Conservation (phyloP, 108 stramenopile genomes). For the Asterionellopsis glacialis region DNA sequence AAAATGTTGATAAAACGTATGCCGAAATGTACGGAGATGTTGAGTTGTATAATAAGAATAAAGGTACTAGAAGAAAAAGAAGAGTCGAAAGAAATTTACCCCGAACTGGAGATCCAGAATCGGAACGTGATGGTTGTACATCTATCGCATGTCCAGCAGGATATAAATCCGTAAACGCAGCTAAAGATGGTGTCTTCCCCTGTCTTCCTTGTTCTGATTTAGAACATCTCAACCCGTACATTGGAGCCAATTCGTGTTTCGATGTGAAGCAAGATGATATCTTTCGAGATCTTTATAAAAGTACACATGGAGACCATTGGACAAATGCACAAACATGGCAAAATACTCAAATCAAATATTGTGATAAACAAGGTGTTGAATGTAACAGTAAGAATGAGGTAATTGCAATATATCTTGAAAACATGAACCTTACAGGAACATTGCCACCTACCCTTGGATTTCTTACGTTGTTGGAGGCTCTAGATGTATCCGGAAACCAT, state of each 20-base stretch:
- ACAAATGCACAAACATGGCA: conserved; percentile 3
- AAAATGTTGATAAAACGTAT: not conserved
- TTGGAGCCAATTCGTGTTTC: conserved; percentile 5
- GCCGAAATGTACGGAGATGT: not conserved
- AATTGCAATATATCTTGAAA: conserved; percentile 23
- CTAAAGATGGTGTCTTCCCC: conserved; percentile 24
- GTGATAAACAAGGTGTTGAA: too few species aligned
- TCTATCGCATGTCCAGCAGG: conserved; percentile 51
- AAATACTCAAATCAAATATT: too few species aligned
- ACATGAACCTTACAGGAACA: conserved; percentile 32
- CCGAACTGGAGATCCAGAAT: not conserved
- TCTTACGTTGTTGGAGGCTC: conserved; percentile 30
- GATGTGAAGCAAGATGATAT: conserved; percentile 12
- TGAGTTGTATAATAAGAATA: not conserved
- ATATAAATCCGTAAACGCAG: conserved; percentile 14
- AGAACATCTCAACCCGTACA: conserved; percentile 23
- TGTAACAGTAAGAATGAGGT: conserved; percentile 9
- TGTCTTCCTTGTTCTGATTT: conserved; percentile 28
- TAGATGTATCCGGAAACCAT: conserved; percentile 50
- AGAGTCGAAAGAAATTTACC: too few species aligned
- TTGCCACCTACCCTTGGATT: conserved; percentile 41
- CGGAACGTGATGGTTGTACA: conserved; percentile 21
- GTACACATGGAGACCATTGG: conserved; percentile 2
- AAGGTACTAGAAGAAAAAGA: too few species aligned
- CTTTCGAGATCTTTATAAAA: conserved; percentile 2